Percentiles rank a stretch among this genome's conserved stretches.
Conservation (phyloP, 495 filamentous ascomycete genomes). For the Penicillium bovifimosum region DNA sequence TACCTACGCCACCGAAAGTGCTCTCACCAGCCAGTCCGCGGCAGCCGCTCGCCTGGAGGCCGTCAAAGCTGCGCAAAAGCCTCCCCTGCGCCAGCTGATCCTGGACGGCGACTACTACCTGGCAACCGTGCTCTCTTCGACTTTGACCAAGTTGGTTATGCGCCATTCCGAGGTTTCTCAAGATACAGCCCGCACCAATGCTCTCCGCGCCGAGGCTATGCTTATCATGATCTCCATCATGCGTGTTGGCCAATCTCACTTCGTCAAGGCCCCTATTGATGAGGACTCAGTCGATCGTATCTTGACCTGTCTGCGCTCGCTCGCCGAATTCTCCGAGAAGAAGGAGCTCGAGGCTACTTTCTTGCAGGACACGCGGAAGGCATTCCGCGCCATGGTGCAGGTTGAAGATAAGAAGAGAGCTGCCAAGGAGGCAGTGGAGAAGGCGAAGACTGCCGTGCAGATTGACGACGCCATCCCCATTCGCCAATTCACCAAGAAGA, state of each 20-base stretch:
- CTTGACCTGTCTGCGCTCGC: conserved; percentile 90
- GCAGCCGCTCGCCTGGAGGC: conserved; percentile 89
- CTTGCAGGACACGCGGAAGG: conserved; percentile 91
- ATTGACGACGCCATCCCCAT: conserved; percentile 93
- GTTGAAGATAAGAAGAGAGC: conserved; percentile 95
- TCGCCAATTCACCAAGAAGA: conserved; percentile 89
- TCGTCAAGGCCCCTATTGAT: conserved; percentile 95
- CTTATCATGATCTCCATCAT: conserved; percentile 99
- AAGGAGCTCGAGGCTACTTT: conserved; percentile 90
- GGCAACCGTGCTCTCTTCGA: conserved; percentile 88
- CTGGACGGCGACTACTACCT: conserved; percentile 97
- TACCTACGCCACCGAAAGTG: conserved; percentile 95
- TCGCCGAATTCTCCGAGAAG: conserved; percentile 84
- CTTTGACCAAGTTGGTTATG: conserved; percentile 97
- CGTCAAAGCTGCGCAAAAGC: conserved; percentile 95
- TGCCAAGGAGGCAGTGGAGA: conserved; percentile 84
- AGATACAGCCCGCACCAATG: conserved; percentile 83
- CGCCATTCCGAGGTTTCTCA: conserved; percentile 91
- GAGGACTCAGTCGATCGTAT: conserved; percentile 97
- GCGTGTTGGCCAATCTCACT: conserved; percentile 94
- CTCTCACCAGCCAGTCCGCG: conserved; percentile 85
- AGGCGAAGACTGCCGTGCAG: conserved; percentile 89
- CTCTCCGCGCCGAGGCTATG: conserved; percentile 95
- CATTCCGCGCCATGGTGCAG: conserved; percentile 97
- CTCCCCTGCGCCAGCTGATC: conserved; percentile 89